Conservation (phyloP, 176 grass and related monocot genomes). For the Juncus inflexus region DNA sequence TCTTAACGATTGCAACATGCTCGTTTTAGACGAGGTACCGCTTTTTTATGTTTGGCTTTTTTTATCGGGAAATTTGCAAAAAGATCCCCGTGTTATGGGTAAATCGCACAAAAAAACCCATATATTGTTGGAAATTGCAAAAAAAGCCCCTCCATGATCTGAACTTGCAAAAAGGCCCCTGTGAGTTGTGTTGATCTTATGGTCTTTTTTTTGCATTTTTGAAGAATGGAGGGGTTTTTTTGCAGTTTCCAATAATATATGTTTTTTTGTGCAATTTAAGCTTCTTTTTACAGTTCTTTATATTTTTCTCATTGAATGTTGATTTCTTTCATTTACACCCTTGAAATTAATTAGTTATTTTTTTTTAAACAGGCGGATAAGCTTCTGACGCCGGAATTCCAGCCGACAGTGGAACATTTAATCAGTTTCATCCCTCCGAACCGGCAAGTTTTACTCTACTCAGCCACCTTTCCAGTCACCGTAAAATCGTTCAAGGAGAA, state of each 20-base stretch:
- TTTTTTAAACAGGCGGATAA: conserved; percentile 33
- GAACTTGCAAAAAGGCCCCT: background rate
- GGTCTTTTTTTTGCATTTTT: too few species aligned
- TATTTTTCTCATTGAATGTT: too few species aligned
- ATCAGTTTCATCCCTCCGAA: conserved; percentile 35
- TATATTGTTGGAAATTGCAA: too few species aligned
- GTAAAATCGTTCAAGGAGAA: conserved; percentile 47
- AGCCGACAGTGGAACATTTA: conserved; percentile 32
- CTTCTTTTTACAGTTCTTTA: too few species aligned
- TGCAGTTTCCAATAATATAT: too few species aligned
- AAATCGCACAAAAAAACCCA: too few species aligned
- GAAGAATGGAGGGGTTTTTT: too few species aligned
- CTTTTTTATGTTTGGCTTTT: conserved; percentile 17
- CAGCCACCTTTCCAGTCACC: conserved; percentile 49
- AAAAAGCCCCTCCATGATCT: background rate
- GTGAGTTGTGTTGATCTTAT: too few species aligned
- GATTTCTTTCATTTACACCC: background rate
- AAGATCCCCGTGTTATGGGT: background rate
- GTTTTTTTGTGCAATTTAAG: too few species aligned
- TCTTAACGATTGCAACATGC: conserved; percentile 80
- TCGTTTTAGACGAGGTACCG: conserved; percentile 93
- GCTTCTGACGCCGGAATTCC: conserved; percentile 42
- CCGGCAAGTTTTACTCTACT: conserved; percentile 45
- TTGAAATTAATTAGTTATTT: background rate
- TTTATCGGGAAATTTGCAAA: background rate